phyloP scores from a whole-genome alignment of 108 stramenopile species.

The Pseudonitzschia pungens region DNA sequence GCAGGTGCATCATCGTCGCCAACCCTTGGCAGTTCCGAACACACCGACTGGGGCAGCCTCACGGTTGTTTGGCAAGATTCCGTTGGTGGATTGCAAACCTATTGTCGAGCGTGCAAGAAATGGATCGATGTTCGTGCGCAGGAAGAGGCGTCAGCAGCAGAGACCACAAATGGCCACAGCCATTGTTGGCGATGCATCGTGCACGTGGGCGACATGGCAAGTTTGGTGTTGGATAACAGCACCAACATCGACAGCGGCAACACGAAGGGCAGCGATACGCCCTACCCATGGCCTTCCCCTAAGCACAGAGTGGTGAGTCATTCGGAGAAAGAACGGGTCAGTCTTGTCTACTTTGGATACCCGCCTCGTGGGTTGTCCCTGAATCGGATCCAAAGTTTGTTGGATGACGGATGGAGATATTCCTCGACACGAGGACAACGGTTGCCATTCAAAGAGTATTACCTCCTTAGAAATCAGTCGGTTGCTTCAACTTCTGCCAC shows the following conservation, averaged over 20 bases:
- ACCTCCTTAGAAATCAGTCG: conserved; percentile 28
- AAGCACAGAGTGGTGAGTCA: conserved; percentile 22
- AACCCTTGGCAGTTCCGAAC: conserved; percentile 61
- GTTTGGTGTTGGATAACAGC: conserved; percentile 41
- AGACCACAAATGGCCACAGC: not conserved
- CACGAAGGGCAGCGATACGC: not conserved
- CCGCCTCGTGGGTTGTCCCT: conserved; percentile 22
- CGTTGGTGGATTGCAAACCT: conserved; percentile 77
- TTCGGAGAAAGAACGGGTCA: conserved; percentile 7
- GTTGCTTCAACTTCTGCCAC: not conserved
- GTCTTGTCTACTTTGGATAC: conserved; percentile 36
- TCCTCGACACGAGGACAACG: not conserved
- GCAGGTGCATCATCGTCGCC: not conserved
- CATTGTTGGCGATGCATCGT: conserved; percentile 45
- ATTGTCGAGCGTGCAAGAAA: conserved; percentile 59
- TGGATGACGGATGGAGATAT: conserved; percentile 14
- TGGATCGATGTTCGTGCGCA: conserved; percentile 61
- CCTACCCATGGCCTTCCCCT: conserved; percentile 25
- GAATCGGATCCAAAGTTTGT: not conserved
- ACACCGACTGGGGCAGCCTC: conserved; percentile 80
- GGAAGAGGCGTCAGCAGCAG: not conserved
- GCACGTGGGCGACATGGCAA: conserved; percentile 78
- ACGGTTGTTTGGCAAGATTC: conserved; percentile 87
- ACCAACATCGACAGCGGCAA: not conserved
- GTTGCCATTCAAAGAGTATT: conserved; percentile 21